Base-by-base conservation (phyloP, 768 basidiomycete genomes). In the Suillus fuscotomentosus region DNA sequence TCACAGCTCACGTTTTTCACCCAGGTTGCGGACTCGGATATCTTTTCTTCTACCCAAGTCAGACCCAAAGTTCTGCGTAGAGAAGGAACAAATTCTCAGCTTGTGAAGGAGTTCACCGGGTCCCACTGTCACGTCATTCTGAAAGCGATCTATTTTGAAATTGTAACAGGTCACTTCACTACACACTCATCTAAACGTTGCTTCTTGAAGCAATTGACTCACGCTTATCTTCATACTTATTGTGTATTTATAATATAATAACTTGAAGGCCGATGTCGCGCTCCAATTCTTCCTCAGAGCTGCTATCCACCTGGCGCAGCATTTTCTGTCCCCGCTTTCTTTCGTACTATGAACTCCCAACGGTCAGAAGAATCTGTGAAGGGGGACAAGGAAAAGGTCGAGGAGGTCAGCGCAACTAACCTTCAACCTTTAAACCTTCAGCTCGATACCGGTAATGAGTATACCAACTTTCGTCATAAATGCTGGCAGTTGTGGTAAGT, bases 401-500 rank as follows among this genome's bases (percentile, higher is more conserved):
- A 62, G 31, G 42, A 42, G 17, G 27, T 11, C 20, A n/a, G 41
- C 2, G 38, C 55, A 15, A 10, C 3, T 5, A 60, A 41, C 13
- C 9, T 56, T 50, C 55, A 62, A 15, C 53, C 67, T 31, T 53
- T 56, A 9, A 59, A 59, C 41, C 67, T 82, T 13, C 76, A 81
- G 54, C 72, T 83, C 24, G 83, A 83, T 66, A 67, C 70, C 42
- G 83, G 82, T 7, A 70, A 79, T 50, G 72, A 73, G 64, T 69
- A 77, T 36, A 66, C 81, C 36, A 78, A 79, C 60, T 76, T 78
- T 60, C 80, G 85, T 43, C 76, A 78, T 53, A 74, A 72, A 34
- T 86, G 85, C 83, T 86, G 82, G 81, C 81, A 87, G 70, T 38
- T 86, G 63, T 87, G 86, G 86, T 85, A 65, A 38, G 36, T 38